Base-by-base conservation (phyloP, 2,329 filamentous ascomycete genomes). In the Fusarium sp. region DNA sequence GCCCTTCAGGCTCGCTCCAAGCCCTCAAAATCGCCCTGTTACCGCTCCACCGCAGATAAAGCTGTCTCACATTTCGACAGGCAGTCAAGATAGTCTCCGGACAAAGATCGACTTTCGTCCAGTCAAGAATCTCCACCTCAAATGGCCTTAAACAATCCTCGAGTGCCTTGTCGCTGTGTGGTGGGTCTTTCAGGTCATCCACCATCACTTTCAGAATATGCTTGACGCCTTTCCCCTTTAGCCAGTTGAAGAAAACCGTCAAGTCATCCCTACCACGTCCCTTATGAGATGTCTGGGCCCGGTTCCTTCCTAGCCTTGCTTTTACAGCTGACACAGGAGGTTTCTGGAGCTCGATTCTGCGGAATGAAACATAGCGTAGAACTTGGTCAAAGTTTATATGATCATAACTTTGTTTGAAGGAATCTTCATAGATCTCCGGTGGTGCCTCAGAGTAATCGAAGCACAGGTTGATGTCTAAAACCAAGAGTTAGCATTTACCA, bases 1-100 rank as follows among this genome's bases (percentile, higher is more conserved):
- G 18, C 0, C 62, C 66, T 27, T 63, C 66, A 10, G 45, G 22
- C 25, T 70, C 66, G 14, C 66, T 67, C 66, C 66, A 70, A 18
- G 52, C 66, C 4, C 66, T 27, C 18, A 69, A n/a, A 5, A 69
- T 38, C 8, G 62, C 56, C 14, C 65, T 69, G 11, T 54, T 69
- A 7, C 66, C 66, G 7, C 66, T 63, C 61, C 61, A 63, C 9
- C 47, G n/a, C 0, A 63, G 25, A 20, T 57, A 44, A 1, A 63
- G 44, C 31, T 63, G 54, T 6, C 49, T 54, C 2, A 53, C 36
- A 41, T 27, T 41, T 10, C 25, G 25, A 4, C 29, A 36, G 8
- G 36, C 44, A 22, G 20, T 22, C 1, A 27, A 7, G 9, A 58
- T 58, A 29, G 45, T 36, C 31, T 49, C 33, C 0, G 66, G 66